A percentile compares a stretch with the other conserved stretches of the same genome.
Conservation (phyloP, 257 asterid species). For the Solanum dulcamara region DNA sequence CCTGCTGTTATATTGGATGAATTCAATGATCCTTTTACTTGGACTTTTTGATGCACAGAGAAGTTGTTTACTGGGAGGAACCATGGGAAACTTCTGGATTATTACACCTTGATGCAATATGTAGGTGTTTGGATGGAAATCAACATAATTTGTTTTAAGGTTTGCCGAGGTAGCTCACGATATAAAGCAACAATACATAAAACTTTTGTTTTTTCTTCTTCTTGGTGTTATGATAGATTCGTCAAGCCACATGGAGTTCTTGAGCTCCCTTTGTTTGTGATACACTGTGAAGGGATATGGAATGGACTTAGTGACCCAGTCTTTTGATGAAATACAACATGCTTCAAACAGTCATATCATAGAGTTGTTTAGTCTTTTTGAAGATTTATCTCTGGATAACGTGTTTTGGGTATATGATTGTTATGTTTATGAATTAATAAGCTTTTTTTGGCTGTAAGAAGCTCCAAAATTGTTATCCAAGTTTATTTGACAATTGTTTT, state of each 20-base stretch:
- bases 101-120: background rate
- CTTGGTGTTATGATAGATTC: background rate
- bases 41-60: background rate
- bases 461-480: background rate
- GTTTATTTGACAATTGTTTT: background rate
- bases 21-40: background rate
- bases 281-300: background rate
- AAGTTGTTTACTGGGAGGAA: background rate
- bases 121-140: background rate
- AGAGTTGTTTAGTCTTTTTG: background rate
- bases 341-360: background rate
- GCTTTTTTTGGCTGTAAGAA: background rate
- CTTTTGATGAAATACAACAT: background rate
- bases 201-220: background rate
- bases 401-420: background rate
- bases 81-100: background rate
- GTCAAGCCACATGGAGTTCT: background rate
- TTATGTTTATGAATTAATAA: background rate
- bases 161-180: background rate
- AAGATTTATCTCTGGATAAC: background rate
- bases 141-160: background rate
- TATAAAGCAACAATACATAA: background rate
- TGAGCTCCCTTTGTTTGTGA: background rate
- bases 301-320: background rate
- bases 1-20: background rate